Conservation (phyloP, 1,139 yeast genomes). For the Yamadazyma atmosphaerica region DNA sequence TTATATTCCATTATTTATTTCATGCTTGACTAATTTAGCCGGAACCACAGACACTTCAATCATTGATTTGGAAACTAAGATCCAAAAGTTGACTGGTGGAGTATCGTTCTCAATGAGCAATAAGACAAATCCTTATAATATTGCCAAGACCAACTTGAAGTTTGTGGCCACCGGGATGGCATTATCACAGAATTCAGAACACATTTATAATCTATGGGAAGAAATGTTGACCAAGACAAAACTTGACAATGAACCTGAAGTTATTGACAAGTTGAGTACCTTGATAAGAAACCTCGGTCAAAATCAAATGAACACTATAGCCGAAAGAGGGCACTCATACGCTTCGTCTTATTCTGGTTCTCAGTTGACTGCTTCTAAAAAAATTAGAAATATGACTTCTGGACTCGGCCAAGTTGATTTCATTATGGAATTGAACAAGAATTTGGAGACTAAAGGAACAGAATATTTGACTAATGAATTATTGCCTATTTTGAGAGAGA, state of each 20-base stretch:
- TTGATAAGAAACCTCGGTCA: conserved; percentile 74
- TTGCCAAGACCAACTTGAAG: conserved; percentile 45
- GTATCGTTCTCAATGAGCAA: conserved; percentile 59
- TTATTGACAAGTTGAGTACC: conserved; percentile 66
- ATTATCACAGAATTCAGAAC: conserved; percentile 60
- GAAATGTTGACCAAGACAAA: conserved; percentile 71
- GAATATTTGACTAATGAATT: conserved; percentile 51
- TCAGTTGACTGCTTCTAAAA: conserved; percentile 58
- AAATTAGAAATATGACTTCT: conserved; percentile 60
- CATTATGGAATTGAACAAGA: conserved; percentile 57
- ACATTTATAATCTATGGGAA: conserved; percentile 64
- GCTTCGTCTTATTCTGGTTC: conserved; percentile 74
- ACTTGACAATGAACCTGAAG: conserved; percentile 42
- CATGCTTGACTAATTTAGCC: conserved; percentile 74
- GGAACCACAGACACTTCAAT: conserved; percentile 74
- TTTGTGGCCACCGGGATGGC: conserved; percentile 67
- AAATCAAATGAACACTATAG: conserved; percentile 74
- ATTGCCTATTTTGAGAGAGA: conserved; percentile 61
- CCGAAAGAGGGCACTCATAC: conserved; percentile 86
- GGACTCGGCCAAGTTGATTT: conserved; percentile 81
- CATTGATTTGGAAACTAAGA: conserved; percentile 82
- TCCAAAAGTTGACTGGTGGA: conserved; percentile 86
- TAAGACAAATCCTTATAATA: conserved; percentile 54
- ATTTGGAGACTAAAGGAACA: conserved; percentile 52
- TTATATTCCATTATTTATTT: conserved; percentile 74